Percentiles rank a stretch among this genome's conserved stretches.
phyloP scores from a whole-genome alignment of 2,329 filamentous ascomycete species.

The Saccharata proteae region DNA sequence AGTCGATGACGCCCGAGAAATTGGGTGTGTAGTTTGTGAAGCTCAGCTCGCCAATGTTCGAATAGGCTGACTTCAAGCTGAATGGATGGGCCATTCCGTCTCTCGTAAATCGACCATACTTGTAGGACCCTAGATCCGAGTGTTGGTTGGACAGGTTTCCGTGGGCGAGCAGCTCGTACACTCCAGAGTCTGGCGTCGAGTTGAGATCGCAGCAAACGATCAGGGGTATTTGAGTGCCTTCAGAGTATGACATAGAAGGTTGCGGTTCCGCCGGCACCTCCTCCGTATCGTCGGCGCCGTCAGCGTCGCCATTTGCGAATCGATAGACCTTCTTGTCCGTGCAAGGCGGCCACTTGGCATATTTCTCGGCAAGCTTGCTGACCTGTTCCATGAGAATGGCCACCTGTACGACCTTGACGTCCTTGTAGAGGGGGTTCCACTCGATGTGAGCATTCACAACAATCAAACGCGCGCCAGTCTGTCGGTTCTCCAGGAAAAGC shows the following conservation, averaged over 20 bases:
- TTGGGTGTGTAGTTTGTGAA: conserved; percentile 96
- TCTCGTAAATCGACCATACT: conserved; percentile 87
- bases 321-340: conserved; percentile 59
- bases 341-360: conserved; percentile 64
- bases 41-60: conserved; percentile 68
- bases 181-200: conserved; percentile 72
- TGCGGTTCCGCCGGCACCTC: conserved; percentile 53
- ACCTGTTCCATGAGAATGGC: conserved; percentile 91
- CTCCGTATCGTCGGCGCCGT: conserved; percentile 33
- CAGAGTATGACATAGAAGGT: conserved; percentile 77
- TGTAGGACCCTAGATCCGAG: conserved; percentile 62
- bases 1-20: conserved; percentile 89
- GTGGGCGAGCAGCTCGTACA: conserved; percentile 78
- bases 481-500: conserved; percentile 81
- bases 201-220: conserved; percentile 95
- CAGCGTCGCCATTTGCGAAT: conserved; percentile 36
- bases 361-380: conserved; percentile 74
- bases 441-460: conserved; percentile 89
- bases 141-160: conserved; percentile 71
- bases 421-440: conserved; percentile 82
- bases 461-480: conserved; percentile 82
- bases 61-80: conserved; percentile 82
- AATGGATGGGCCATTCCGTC: conserved; percentile 93
- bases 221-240: conserved; percentile 77
- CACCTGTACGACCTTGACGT: conserved; percentile 94